These are phyloP conservation scores for Silybum marianum DNA, from an alignment of 129 eudicot genomes.

Conservation along the genomic window DNA sequence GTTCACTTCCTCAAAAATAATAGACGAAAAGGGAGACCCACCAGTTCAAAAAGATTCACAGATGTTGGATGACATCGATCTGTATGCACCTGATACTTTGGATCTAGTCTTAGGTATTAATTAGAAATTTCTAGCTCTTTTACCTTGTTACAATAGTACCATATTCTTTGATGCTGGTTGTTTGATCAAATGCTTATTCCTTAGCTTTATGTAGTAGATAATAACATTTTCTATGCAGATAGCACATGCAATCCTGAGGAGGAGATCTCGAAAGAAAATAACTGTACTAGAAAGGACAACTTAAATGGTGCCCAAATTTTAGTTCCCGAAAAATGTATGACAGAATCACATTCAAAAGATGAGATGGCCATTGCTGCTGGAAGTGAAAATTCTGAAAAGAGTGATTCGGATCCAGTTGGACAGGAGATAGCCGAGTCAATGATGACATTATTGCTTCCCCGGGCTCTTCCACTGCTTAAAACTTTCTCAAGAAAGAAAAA, in stretches of 20 bases:
- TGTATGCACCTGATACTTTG: constrained; percentile 72
- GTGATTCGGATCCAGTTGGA: constrained; percentile 63
- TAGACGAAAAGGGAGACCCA: constrained; percentile 40
- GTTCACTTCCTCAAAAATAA: constrained; percentile 30
- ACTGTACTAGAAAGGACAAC: constrained; percentile 28
- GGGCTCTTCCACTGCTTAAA: constrained; percentile 82
- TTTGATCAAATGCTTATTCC: background rate
- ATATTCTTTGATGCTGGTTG: constrained; percentile 5
- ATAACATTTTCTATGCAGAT: constrained; percentile 37
- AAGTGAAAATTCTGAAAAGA: constrained; percentile 49
- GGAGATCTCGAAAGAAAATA: constrained; percentile 32
- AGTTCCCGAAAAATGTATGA: constrained; percentile 41
- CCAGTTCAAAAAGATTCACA: constrained; percentile 36
- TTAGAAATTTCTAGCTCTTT: constrained; percentile 6
- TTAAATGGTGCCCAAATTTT: constrained; percentile 36
- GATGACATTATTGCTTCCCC: constrained; percentile 87
- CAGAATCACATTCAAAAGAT: constrained; percentile 59
- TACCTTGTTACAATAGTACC: background rate
- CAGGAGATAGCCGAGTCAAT: constrained; percentile 76
- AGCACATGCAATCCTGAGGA: constrained; percentile 21
- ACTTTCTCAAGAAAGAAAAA: constrained; percentile 79
- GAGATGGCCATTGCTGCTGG: constrained; percentile 35
- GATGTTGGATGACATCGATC: constrained; percentile 33
- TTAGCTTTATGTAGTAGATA: constrained; percentile 10
- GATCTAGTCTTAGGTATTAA: constrained; percentile 59